Conservation (phyloP, 1,284 basidiomycete species). For the Melampsora americana region DNA sequence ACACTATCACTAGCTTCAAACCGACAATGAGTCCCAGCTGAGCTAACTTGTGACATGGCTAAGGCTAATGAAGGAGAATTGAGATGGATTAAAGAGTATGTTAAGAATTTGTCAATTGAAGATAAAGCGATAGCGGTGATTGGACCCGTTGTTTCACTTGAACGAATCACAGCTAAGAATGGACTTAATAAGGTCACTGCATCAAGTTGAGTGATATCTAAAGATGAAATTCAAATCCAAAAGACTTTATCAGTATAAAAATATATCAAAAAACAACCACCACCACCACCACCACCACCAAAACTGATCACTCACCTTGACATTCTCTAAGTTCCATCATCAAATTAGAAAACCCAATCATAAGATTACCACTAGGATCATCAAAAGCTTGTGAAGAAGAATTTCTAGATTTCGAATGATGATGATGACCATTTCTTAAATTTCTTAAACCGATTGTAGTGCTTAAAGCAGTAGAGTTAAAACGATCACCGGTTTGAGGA, state of each 20-base stretch:
- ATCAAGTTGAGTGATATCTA: conserved; percentile 49
- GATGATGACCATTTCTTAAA: background rate
- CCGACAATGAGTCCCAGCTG: conserved; percentile 88
- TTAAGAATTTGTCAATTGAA: conserved; percentile 80
- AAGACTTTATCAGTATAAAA: conserved; percentile 64
- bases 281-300: no score
- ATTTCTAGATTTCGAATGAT: background rate
- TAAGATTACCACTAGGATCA: conserved; percentile 58
- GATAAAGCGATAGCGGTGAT: conserved; percentile 86
- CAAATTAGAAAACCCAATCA: conserved; percentile 82
- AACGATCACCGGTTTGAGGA: background rate
- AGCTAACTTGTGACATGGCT: conserved; percentile 78
- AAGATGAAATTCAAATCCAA: conserved; percentile 61
- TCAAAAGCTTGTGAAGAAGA: conserved; percentile 9
- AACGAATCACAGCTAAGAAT: conserved; percentile 89
- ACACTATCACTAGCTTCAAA: conserved; percentile 95
- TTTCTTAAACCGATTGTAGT: conserved; percentile 24
- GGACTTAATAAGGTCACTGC: conserved; percentile 66
- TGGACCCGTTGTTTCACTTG: conserved; percentile 84
- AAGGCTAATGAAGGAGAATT: conserved; percentile 56
- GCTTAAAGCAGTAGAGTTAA: background rate
- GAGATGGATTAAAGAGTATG: conserved; percentile 68
- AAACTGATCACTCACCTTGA: conserved; percentile 73
- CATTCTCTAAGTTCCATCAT: conserved; percentile 70
- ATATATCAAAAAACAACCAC: no score